These are phyloP conservation scores for Madurella fahalii DNA, from an alignment of 2,329 filamentous ascomycete species.

Conservation along the genomic window DNA sequence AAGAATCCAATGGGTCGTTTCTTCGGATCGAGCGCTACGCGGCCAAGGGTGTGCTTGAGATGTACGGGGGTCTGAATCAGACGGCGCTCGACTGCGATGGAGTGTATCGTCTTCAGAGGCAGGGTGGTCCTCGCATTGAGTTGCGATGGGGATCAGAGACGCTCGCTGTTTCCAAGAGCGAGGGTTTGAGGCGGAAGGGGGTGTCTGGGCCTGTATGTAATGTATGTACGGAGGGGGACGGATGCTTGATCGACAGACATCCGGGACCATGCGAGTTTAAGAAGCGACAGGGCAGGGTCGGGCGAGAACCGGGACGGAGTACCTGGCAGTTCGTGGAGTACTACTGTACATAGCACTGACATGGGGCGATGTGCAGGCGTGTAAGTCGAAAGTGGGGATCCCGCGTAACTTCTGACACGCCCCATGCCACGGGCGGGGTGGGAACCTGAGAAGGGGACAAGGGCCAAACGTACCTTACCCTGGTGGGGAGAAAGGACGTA, in stretches of 20 bases:
- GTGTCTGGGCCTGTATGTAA: constrained; percentile 30
- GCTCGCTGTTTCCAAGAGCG: constrained; percentile 28
- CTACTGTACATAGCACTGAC: no score
- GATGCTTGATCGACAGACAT: constrained; percentile 35
- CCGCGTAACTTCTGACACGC: constrained; percentile 1
- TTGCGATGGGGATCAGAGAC: constrained; percentile 31
- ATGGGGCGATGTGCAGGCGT: not conserved
- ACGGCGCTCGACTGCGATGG: not conserved
- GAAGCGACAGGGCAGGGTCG: constrained; percentile 33
- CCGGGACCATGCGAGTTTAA: constrained; percentile 42
- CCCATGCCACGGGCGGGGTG: not conserved
- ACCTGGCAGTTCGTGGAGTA: constrained; percentile 7
- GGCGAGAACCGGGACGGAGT: constrained; percentile 2
- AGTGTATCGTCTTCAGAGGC: constrained; percentile 7
- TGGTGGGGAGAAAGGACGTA: not conserved
- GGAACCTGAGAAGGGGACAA: not conserved
- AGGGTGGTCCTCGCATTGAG: constrained; percentile 24
- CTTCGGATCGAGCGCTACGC: constrained; percentile 22
- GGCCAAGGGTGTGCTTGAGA: constrained; percentile 18
- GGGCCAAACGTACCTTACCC: not conserved
- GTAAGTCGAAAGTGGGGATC: constrained; percentile 12
- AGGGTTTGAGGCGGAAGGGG: constrained; percentile 33
- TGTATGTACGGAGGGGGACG: constrained; percentile 31
- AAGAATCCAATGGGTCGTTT: constrained; percentile 4
- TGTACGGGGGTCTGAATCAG: constrained; percentile 12